Base-by-base conservation (phyloP, 139 green algal genomes). In the Monoraphidium neglectum region DNA sequence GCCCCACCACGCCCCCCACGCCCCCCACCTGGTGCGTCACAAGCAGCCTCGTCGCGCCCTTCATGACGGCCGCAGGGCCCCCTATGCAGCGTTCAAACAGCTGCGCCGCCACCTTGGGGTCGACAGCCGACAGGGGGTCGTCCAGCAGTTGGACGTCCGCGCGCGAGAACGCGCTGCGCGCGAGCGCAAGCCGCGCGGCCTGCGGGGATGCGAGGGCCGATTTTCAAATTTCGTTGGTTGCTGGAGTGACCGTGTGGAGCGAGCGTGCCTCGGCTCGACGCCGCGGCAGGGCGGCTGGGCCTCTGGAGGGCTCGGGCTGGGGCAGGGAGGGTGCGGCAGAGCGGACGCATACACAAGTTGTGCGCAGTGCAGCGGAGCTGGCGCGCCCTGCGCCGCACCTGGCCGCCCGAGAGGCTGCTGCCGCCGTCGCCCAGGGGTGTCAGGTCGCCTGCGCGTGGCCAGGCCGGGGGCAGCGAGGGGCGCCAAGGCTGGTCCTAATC, bases 351-450 rank as follows among this genome's bases (percentile, higher is more conserved):
- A n/a, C n/a, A n/a, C n/a, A n/a, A n/a, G n/a, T n/a, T n/a, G n/a
- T n/a, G n/a, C n/a, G n/a, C n/a, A n/a, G n/a, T n/a, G n/a, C n/a
- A n/a, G n/a, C n/a, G n/a, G n/a, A n/a, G n/a, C n/a, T n/a, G n/a
- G n/a, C n/a, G n/a, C n/a, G n/a, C n/a, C n/a, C n/a, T n/a, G n/a
- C n/a, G n/a, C n/a, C n/a, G n/a, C n/a, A n/a, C n/a, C 43, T 51
- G 43, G 43, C 43, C 43, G 57, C 85, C 88, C 32, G 81, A 89
- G 40, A 97, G 78, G 82, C 96, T 98, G 60, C 97, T 85, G n/a
- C 94, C 94, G 2, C 88, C 72, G 82, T 98, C 93, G 23, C 92
- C 94, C 13, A 98, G 83, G 82, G 96, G 88, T 2, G 94, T 94
- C 1, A 68, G 35, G 64, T 95, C 93, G 2, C 93, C 91, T n/a